Evolutionary conservation across 202 grass and related monocot species (phyloP).

Genomic region (Tripidium arundinaceum): DNA sequence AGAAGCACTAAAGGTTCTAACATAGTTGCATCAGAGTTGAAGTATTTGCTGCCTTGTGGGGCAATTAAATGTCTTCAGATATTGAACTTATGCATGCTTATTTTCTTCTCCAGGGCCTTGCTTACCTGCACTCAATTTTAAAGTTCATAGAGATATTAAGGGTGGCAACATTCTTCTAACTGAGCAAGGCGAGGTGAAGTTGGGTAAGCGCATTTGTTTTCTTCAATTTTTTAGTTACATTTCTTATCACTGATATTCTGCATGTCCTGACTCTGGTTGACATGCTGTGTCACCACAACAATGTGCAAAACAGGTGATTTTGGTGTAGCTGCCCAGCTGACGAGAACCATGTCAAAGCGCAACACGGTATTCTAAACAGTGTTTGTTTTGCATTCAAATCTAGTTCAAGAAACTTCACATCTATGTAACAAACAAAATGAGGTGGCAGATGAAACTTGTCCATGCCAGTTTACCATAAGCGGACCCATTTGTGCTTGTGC

Average conservation of each 20-base stretch:
- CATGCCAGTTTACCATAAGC: conserved; percentile 6
- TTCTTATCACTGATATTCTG: conserved; percentile 15
- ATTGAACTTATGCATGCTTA: conserved; percentile 19
- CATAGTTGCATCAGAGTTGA: conserved; percentile 8
- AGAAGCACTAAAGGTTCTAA: conserved; percentile 78
- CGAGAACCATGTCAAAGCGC: conserved; percentile 99
- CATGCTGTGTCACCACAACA: conserved; percentile 5
- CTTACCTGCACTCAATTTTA: conserved; percentile 99
- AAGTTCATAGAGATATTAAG: conserved; percentile 99
- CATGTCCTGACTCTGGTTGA: background rate
- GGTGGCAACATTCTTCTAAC: conserved; percentile 98
- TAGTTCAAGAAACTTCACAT: conserved; percentile 11
- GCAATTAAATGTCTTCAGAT: conserved; percentile 9
- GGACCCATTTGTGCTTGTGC: background rate
- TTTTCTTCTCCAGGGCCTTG: conserved; percentile 78
- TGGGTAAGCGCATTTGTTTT: conserved; percentile 67
- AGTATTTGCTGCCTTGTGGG: background rate
- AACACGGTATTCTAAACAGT: conserved; percentile 73
- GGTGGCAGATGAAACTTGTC: conserved; percentile 18
- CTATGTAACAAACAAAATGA: background rate
- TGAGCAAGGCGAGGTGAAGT: conserved; percentile 99
- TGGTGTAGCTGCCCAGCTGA: conserved; percentile 95
- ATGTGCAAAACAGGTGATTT: conserved; percentile 81
- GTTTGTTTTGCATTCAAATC: conserved; percentile 31
- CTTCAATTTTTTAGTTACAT: conserved; percentile 30